Evolutionary conservation across 1,284 basidiomycete genomes (phyloP), one percentile per base, ranked within the genome.

Genomic region (Ustilago hordei): DNA sequence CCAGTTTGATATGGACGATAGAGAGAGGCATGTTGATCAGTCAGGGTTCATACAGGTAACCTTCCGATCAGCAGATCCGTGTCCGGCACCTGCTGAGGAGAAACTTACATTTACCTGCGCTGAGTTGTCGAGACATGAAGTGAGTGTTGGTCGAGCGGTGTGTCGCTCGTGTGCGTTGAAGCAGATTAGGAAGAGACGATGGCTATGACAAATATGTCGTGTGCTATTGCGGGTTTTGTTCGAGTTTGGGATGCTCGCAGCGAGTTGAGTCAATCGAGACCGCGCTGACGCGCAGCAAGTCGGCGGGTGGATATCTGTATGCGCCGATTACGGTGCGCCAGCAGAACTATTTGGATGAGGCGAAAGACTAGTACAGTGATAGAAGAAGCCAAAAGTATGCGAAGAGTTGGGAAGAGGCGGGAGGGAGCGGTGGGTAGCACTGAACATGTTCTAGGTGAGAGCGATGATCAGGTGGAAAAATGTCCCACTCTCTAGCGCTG

Each of bases 381-480:
- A 75, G 64, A 79, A 79, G 66, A 73, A 72, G 17, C 77, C 75
- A 38, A 73, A 55, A n/a, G 69, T 79, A 71, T 73, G 75, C 32
- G 72, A 75, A 64, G 77, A 73, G 69, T 75, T 79, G 41, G 75
- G 68, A 34, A 77, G 66, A 53, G 75, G 76, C 48, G 72, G 76
- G 32, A 79, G 76, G 48, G 72, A 75, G 70, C 73, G 74, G 59
- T 69, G 68, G 62, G 60, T 62, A 64, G 60, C 72, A 68, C 64
- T 73, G 73, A 79, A 65, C 76, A 79, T 79, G 73, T 60, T 72
- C 69, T 69, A 19, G 38, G 8, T 59, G 55, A 17, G 55, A 17
- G 50, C 38, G 43, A 72, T 64, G 66, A 48, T 61, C 64, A 68
- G 70, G 58, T 73, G 64, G 67, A 63, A 8, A 32, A 2, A 15